Evolutionary conservation across 768 basidiomycete species (phyloP).

Genomic region (Boletus sp.): DNA sequence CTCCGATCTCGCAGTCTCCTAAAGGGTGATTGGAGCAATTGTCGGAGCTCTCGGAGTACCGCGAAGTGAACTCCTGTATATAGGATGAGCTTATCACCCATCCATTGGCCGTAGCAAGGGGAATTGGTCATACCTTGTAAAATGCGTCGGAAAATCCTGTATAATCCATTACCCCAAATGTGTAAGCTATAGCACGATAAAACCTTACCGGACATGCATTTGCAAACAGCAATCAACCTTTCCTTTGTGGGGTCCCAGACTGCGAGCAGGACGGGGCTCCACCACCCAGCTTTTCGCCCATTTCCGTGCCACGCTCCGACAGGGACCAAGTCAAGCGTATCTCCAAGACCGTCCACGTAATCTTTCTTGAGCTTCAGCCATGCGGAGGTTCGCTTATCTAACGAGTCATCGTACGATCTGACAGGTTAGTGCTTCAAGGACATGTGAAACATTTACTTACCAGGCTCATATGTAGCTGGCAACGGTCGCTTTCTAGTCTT

Average conservation of each 20-base stretch:
- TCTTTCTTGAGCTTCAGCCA: conserved; percentile 96
- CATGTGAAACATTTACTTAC: conserved; percentile 31
- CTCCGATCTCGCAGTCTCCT: conserved; percentile 67
- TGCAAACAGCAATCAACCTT: conserved; percentile 74
- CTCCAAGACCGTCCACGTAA: conserved; percentile 78
- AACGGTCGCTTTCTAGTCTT: conserved; percentile 59
- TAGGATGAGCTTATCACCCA: conserved; percentile 10
- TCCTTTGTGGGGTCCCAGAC: conserved; percentile 65
- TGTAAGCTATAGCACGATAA: not conserved
- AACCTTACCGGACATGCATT: conserved; percentile 79
- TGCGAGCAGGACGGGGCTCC: conserved; percentile 85
- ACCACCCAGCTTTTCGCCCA: conserved; percentile 89
- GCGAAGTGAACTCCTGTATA: conserved; percentile 56
- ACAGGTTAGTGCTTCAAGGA: not conserved
- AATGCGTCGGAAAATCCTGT: conserved; percentile 82
- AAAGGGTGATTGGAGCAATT: conserved; percentile 50
- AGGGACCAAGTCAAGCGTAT: conserved; percentile 70
- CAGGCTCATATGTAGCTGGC: conserved; percentile 83
- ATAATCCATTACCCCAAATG: conserved; percentile 2
- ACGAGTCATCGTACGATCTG: not conserved
- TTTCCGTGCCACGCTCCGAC: conserved; percentile 88
- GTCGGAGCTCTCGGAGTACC: conserved; percentile 58
- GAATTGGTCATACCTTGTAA: conserved; percentile 53
- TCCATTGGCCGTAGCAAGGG: not conserved
- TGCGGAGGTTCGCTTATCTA: conserved; percentile 79